These are phyloP conservation scores for Phaseolus lunatus DNA, from an alignment of 306 rosid species.

Conservation along the genomic window DNA sequence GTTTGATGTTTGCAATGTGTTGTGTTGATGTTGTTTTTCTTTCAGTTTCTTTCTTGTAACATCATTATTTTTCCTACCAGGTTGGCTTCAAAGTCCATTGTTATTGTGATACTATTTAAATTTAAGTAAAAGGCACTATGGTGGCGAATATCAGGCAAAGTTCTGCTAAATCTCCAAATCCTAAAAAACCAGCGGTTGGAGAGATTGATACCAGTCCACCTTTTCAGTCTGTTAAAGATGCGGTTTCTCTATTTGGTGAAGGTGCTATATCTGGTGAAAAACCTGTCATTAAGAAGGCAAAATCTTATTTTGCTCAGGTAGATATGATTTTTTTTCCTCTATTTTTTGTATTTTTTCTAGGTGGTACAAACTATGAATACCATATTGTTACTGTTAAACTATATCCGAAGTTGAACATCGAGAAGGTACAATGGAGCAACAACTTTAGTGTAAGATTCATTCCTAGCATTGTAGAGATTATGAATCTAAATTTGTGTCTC, in stretches of 20 bases:
- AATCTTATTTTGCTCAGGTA: slow-evolving; percentile 77
- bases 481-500: slow-evolving; percentile 12
- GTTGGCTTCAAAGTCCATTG: slow-evolving; percentile 6
- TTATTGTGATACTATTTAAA: neutral
- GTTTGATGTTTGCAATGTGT: slow-evolving; percentile 29
- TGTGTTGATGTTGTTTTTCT: slow-evolving; percentile 14
- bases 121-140: slow-evolving; percentile 49
- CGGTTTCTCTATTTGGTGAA: slow-evolving; percentile 72
- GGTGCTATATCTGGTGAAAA: slow-evolving; percentile 74
- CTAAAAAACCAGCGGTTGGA: slow-evolving; percentile 64
- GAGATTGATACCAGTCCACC: slow-evolving; percentile 86
- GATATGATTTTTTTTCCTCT: neutral
- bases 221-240: slow-evolving; percentile 84
- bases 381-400: neutral
- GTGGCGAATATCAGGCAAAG: slow-evolving; percentile 55
- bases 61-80: slow-evolving; percentile 31
- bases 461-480: slow-evolving; percentile 1
- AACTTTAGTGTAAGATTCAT: neutral
- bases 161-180: slow-evolving; percentile 60
- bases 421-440: neutral
- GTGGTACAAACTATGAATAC: neutral
- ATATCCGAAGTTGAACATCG: slow-evolving; percentile 1
- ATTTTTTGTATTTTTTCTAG: neutral
- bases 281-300: slow-evolving; percentile 62
- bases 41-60: slow-evolving; percentile 8